Base-by-base conservation (phyloP, 345 rosid species). In the Theobroma cacao region DNA sequence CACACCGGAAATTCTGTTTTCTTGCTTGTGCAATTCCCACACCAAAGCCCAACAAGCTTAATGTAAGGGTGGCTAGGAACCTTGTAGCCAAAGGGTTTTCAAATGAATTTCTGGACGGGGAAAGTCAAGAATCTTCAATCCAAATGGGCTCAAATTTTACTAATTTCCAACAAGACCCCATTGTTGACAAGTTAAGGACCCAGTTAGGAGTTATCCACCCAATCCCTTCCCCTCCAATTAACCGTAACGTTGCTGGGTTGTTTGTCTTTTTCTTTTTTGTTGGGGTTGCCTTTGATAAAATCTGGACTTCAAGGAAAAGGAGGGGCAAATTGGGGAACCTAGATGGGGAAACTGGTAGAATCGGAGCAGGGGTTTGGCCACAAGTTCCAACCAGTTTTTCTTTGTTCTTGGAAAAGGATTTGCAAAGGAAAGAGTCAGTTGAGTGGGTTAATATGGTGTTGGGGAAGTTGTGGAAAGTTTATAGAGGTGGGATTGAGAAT, bases 371-470 rank as follows among this genome's bases (percentile, higher is more conserved):
- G 22, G 85, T 75, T 7, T 91, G 97, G 98, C 88, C 96, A 20
- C 98, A 87, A 78, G 94, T 95, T 63, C 99, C 99, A 38, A 90
- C 92, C 13, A 93, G 99, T 82, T 91, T 91, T 55, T 84, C 97
- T 0, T 72, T 82, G 84, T 89, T 95, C n/a, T 80, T 96, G 88
- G 99, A 96, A 89, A 90, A 92, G 82, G 99, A 96, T 73, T 87
- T 96, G 94, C 94, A 87, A 78, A 90, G 99, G 88, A 96, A 96
- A 77, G 99, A 96, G 80, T 96, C 98, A 0, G 99, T 96, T 63
- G 99, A 96, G 83, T 96, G 99, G 99, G 99, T 96, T 50, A 96
- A 96, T 76, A 96, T 96, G 98, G 99, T 96, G 72, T 45, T 96
- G 93, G 98, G 93, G 52, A 96, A 96, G 88, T 75, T 94, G 48